Base-by-base conservation (phyloP, 768 basidiomycete genomes). In the Trametes elegans region DNA sequence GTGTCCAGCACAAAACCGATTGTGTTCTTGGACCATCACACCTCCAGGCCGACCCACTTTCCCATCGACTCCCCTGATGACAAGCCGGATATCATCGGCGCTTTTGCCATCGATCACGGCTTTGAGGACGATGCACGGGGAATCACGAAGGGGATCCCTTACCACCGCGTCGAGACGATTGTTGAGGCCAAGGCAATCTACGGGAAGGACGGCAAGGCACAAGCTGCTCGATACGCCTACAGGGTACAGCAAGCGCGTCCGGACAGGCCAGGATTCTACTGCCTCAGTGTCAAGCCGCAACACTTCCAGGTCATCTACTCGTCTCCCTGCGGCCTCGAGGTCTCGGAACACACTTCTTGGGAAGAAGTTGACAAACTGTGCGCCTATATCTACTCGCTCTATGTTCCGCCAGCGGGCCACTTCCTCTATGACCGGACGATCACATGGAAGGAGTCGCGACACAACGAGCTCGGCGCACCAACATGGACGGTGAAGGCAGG, bases 271-370 rank as follows among this genome's bases (percentile, higher is more conserved):
- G 35, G 42, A 3, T 29, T 46, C 26, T 54, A 29, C 36, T 27
- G 35, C 14, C 53, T 54, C 19, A 46, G 26, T 7, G 19, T 41
- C 18, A 31, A 24, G 26, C 34, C 44, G 3, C 27, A 47, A 5
- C 13, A 35, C 21, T 54, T 46, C 35, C 53, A 54, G 38, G 44
- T 54, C 32, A 31, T 54, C 44, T 38, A 39, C 28, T 46, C 53
- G 8, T 45, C 43, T 18, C 53, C 53, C 8, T 6, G 21, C 26
- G 44, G 44, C 26, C n/a, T 40, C 1, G 34, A 35, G 26, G 35
- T 27, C 10, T 54, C 53, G 4, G 28, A 28, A 2, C 6, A 23
- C 9, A 54, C n/a, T 16, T 36, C n/a, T 0, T 54, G 53, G 53
- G 21, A 3, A 10, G 44, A 54, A 28, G 19, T 39, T 21, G 21